A percentile compares a stretch with the other conserved stretches of the same genome.
phyloP scores from a whole-genome alignment of 2,329 filamentous ascomycete species.

The Alternaria sp. region DNA sequence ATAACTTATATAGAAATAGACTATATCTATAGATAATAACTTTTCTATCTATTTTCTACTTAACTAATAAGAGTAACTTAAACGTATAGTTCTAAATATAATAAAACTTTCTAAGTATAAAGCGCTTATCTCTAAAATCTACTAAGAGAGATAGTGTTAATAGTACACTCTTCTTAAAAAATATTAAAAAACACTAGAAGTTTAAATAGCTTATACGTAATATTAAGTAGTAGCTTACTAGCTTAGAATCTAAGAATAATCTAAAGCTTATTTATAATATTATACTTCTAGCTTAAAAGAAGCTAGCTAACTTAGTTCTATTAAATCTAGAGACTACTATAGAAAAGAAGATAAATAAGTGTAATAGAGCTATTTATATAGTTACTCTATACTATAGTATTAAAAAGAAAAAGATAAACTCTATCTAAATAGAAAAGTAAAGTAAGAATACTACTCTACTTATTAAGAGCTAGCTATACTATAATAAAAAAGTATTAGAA shows the following conservation, averaged over 20 bases:
- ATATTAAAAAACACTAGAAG: constrained; percentile 6
- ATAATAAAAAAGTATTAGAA: constrained; percentile 18
- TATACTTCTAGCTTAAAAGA: constrained; percentile 12
- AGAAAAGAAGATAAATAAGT: constrained; percentile 6
- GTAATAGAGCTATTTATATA: constrained; percentile 2
- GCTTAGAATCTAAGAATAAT: constrained; percentile 12
- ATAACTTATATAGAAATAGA: constrained; percentile 20
- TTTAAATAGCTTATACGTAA: constrained; percentile 17
- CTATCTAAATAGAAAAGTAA: background rate
- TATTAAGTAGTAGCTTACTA: constrained; percentile 25
- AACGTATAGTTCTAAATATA: constrained; percentile 13
- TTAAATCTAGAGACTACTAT: constrained; percentile 1
- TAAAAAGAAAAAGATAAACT: constrained; percentile 13
- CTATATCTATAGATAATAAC: constrained; percentile 21
- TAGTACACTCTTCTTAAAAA: background rate
- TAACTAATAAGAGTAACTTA: constrained; percentile 17
- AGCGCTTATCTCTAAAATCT: constrained; percentile 18
- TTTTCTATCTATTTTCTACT: constrained; percentile 14
- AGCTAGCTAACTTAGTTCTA: constrained; percentile 2
- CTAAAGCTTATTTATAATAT: background rate
- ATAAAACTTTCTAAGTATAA: constrained; percentile 23
- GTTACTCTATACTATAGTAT: constrained; percentile 16
- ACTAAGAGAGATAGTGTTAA: constrained; percentile 13
- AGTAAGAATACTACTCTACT: background rate
- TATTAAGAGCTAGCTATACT: constrained; percentile 10